Evolutionary conservation across 352 stramenopile genomes (phyloP).

Genomic region (Detonula confervacea): DNA sequence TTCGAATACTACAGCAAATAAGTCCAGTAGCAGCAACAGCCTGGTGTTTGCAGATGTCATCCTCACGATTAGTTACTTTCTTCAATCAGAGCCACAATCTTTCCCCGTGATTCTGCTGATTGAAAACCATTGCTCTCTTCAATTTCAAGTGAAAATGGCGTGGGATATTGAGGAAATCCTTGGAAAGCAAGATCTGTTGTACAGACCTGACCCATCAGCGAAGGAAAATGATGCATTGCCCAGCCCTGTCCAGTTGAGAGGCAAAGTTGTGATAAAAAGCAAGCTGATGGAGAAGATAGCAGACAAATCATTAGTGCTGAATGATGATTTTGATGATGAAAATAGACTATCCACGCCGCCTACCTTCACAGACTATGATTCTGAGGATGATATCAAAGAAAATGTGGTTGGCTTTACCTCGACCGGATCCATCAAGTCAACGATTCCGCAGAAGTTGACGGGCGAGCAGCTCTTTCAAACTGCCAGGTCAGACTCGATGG

Average conservation of each 20-base stretch:
- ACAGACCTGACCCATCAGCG: slow-evolving; percentile 29
- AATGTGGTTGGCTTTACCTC: slow-evolving; percentile 67
- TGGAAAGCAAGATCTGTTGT: slow-evolving; percentile 49
- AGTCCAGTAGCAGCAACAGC: slow-evolving; percentile 26
- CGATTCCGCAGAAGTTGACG: slow-evolving; percentile 13
- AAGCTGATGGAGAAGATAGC: slow-evolving; percentile 58
- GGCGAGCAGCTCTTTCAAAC: slow-evolving; percentile 40
- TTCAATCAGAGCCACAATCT: slow-evolving; percentile 64
- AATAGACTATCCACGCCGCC: slow-evolving; percentile 33
- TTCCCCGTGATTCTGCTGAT: slow-evolving; percentile 81
- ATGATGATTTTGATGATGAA: slow-evolving; percentile 81
- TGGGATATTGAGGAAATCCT: slow-evolving; percentile 67
- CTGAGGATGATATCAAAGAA: slow-evolving; percentile 53
- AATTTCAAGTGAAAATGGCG: slow-evolving; percentile 67
- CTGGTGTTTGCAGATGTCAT: slow-evolving; percentile 56
- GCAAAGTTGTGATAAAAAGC: slow-evolving; percentile 78
- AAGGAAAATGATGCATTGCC: slow-evolving; percentile 50
- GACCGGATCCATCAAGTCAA: slow-evolving; percentile 62
- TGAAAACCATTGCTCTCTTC: slow-evolving; percentile 77
- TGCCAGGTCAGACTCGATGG: slow-evolving; percentile 23
- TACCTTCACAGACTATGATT: slow-evolving; percentile 44
- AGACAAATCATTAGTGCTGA: slow-evolving; percentile 51
- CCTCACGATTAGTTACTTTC: slow-evolving; percentile 59
- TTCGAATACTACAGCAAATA: slow-evolving; percentile 39
- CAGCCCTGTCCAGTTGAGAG: slow-evolving; percentile 61